Evolutionary conservation across 805 yeast genomes (phyloP), one percentile per base, ranked within the genome.

Genomic region (Barnettozyma californica): DNA sequence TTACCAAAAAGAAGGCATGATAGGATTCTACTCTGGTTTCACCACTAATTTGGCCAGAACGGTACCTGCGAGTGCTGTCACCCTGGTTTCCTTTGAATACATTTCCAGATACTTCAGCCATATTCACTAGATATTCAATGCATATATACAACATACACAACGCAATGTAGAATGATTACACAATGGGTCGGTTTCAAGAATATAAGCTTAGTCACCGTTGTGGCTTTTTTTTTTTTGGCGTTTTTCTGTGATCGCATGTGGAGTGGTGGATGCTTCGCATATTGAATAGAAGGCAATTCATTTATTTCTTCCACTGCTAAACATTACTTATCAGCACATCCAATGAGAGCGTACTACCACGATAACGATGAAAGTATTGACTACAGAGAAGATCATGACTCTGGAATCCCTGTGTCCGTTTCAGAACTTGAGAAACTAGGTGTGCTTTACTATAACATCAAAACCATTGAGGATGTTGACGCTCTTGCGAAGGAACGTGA

Each of bases 61-160:
- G 0, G 88, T 92, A 0, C 99, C 99, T 4, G 91, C 97, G 1
- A 80, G 90, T 57, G 97, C 97, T 1, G 88, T 92, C n/a, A 94
- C 99, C 2, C 73, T 94, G 57, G 90, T 92, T 9, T 87, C 96
- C 26, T 94, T 87, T 66, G 99, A 94, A 62, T 85, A 84, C 63
- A 77, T 85, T 64, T 61, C 63, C 2, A 49, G 58, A 42, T 61
- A 60, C 35, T 39, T 61, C 14, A 41, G 45, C 26, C 49, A 49
- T 5, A 19, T 19, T 11, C 16, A 40, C 21, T 40, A 37, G 43
- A 40, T 14, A 40, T 34, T 20, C 18, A 23, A 8, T 38, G 41
- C 41, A 38, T 38, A 20, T 23, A 38, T 38, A 38, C 29, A 38
- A 11, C 38, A 18, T 9, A n/a, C 13, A 18, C 38, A 9, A 4